Conservation (phyloP, 2,329 filamentous ascomycete species). For the Calonectria hongkongensis region DNA sequence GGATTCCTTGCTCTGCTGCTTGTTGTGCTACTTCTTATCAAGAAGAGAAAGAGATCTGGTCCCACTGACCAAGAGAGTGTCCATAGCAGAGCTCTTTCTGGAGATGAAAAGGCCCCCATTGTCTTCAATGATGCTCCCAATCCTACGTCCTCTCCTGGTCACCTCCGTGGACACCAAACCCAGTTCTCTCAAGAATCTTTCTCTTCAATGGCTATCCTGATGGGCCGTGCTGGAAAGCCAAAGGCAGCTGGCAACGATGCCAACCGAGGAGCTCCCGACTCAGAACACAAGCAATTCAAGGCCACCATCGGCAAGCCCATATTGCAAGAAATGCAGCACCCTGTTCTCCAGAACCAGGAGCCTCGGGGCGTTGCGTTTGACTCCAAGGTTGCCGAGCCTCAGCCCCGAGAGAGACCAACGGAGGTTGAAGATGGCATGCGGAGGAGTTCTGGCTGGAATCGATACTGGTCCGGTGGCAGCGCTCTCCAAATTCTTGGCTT, state of each 20-base stretch:
- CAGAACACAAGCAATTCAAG: conserved; percentile 78
- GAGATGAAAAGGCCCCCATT: conserved; percentile 76
- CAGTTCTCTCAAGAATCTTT: conserved; percentile 74
- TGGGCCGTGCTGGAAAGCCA: conserved; percentile 75
- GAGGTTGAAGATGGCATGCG: conserved; percentile 67
- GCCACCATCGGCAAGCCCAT: conserved; percentile 78
- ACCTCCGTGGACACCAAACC: conserved; percentile 71
- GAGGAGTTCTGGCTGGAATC: conserved; percentile 84
- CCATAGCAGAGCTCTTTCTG: conserved; percentile 64
- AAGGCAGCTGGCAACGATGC: conserved; percentile 74
- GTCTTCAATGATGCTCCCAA: conserved; percentile 67
- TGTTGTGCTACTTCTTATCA: conserved; percentile 78
- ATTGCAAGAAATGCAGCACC: conserved; percentile 64
- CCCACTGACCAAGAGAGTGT: conserved; percentile 66
- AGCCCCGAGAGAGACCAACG: conserved; percentile 57
- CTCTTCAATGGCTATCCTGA: conserved; percentile 79
- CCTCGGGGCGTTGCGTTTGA: conserved; percentile 65
- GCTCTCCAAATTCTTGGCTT: conserved; percentile 79
- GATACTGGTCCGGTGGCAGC: conserved; percentile 85
- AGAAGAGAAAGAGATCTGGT: conserved; percentile 68
- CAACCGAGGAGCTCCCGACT: conserved; percentile 68
- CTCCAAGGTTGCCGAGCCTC: conserved; percentile 59
- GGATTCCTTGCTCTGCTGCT: conserved; percentile 83
- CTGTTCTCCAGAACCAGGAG: conserved; percentile 61
- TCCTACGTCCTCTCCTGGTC: conserved; percentile 57